Evolutionary conservation across 2,329 filamentous ascomycete species (phyloP).

Genomic region (Colletotrichum musicola): DNA sequence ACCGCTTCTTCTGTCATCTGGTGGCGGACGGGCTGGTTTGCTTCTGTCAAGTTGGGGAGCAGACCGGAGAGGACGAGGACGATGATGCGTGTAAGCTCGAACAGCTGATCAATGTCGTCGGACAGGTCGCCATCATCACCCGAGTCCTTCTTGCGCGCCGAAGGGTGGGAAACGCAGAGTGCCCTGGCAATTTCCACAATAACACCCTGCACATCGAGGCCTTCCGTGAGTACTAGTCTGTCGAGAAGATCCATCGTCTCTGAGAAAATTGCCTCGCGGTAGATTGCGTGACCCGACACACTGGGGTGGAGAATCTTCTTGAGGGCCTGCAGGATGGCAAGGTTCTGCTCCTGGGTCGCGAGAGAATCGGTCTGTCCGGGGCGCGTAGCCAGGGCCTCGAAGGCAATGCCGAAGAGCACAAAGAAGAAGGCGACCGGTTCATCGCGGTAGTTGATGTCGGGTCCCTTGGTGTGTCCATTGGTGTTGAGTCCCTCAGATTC

Average conservation of each 20-base stretch:
- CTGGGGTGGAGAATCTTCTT: slow-evolving; percentile 96
- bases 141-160: slow-evolving; percentile 77
- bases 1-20: slow-evolving; percentile 90
- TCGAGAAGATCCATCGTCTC: slow-evolving; percentile 98
- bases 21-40: slow-evolving; percentile 75
- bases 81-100: slow-evolving; percentile 96
- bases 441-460: slow-evolving; percentile 96
- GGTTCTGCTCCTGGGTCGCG: slow-evolving; percentile 80
- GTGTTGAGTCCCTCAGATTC: slow-evolving; percentile 62
- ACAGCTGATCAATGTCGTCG: slow-evolving; percentile 97
- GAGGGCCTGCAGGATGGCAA: slow-evolving; percentile 90
- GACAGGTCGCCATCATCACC: slow-evolving; percentile 83
- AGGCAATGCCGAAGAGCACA: slow-evolving; percentile 94
- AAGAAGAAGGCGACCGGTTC: slow-evolving; percentile 99
- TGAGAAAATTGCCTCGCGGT: slow-evolving; percentile 93
- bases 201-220: slow-evolving; percentile 86
- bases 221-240: slow-evolving; percentile 91
- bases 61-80: slow-evolving; percentile 91
- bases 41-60: slow-evolving; percentile 83
- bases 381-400: slow-evolving; percentile 91
- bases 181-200: slow-evolving; percentile 95
- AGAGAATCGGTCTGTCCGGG: slow-evolving; percentile 75
- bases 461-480: slow-evolving; percentile 69
- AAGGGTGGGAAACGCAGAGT: slow-evolving; percentile 90
- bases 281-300: slow-evolving; percentile 96